Percentiles rank a stretch among this genome's conserved stretches.
These are phyloP conservation scores for Suillus occidentalis DNA, from an alignment of 768 basidiomycete species.

Conservation along the genomic window DNA sequence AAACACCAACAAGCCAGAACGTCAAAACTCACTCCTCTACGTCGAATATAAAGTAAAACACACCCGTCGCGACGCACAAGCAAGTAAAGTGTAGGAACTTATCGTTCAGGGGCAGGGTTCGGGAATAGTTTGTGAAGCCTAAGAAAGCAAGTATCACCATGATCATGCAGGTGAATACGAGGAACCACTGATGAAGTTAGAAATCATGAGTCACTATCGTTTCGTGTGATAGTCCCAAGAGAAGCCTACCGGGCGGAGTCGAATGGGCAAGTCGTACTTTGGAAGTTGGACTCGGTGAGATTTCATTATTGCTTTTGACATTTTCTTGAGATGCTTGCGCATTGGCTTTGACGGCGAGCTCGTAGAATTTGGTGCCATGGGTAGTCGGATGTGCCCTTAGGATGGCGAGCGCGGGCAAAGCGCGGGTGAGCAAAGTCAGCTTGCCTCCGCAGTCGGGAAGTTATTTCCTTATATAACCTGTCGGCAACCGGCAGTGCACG, in stretches of 20 bases:
- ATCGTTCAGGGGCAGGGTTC: constrained; percentile 69
- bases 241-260: constrained; percentile 63
- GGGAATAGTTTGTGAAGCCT: constrained; percentile 72
- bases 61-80: constrained; percentile 69
- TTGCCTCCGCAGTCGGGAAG: constrained; percentile 2
- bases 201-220: constrained; percentile 11
- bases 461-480: constrained; percentile 3
- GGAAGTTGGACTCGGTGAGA: constrained; percentile 64
- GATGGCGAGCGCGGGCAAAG: background rate
- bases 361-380: constrained; percentile 6
- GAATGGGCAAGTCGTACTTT: constrained; percentile 68
- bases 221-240: background rate
- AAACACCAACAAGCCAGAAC: background rate
- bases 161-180: constrained; percentile 65
- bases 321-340: constrained; percentile 41
- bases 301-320: constrained; percentile 66
- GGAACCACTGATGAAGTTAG: constrained; percentile 63
- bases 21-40: constrained; percentile 71
- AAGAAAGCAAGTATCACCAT: constrained; percentile 73
- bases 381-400: constrained; percentile 14
- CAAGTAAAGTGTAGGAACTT: constrained; percentile 80
- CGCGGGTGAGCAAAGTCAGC: background rate
- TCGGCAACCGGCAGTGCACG: too few relatives aligned
- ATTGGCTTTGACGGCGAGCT: constrained; percentile 14
- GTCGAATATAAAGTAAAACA: constrained; percentile 88